Conservation (phyloP, 169 alveolate genomes). For the Cryptosporidium xiaoi region DNA sequence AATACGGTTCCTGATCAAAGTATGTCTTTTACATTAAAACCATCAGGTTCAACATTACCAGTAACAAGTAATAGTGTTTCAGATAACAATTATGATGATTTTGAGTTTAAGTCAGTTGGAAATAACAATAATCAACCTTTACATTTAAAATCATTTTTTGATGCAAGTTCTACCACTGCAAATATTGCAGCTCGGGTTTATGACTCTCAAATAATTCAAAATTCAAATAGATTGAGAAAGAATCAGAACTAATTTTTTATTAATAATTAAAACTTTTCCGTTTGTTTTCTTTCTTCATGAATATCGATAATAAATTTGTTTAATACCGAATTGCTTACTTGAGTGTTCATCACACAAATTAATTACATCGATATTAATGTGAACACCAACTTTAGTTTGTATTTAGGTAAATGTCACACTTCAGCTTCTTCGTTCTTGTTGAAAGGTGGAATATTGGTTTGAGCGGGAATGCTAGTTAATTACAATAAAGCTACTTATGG, state of each 20-base stretch:
- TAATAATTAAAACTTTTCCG: not conserved
- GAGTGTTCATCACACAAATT: no score
- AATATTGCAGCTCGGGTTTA: slow-evolving; percentile 55
- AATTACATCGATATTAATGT: no score
- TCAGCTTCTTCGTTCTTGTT: no score
- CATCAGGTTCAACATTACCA: not conserved
- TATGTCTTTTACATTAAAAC: not conserved
- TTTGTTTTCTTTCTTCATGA: no score
- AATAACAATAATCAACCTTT: slow-evolving; percentile 25
- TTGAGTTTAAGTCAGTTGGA: no score
- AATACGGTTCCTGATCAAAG: not conserved
- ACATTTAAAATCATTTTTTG: slow-evolving; percentile 62
- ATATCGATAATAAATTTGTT: no score
- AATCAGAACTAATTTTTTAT: not conserved
- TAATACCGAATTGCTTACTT: no score
- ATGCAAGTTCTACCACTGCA: slow-evolving; percentile 20
- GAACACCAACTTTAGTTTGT: no score
- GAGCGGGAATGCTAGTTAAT: no score
- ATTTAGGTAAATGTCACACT: no score
- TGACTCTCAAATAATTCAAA: slow-evolving; percentile 39
- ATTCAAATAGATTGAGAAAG: not conserved
- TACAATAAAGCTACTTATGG: no score
- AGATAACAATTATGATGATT: not conserved
- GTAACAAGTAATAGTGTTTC: not conserved
- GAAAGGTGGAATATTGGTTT: no score